Base-by-base conservation (phyloP, 352 stramenopile genomes). In the Thalassiosira ordinaria region DNA sequence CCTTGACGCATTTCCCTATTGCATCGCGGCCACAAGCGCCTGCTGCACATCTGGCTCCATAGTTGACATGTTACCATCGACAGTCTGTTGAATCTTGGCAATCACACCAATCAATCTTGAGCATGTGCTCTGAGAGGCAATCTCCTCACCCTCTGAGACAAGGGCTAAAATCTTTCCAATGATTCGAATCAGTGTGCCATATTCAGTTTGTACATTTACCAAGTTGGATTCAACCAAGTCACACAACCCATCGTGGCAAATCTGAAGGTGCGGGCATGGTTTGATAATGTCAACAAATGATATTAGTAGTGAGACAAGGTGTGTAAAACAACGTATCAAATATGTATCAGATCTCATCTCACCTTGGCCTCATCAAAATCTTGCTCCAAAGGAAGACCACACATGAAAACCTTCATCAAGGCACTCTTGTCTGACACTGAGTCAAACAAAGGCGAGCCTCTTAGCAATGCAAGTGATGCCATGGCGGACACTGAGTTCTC, bases 351-450 rank as follows among this genome's bases (percentile, higher is more conserved):
- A n/a, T n/a, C n/a, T n/a, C n/a, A n/a, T n/a, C 35, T 59, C 37
- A 71, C 46, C 51, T 83, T 87, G 3, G 88, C 88, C 78, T 93
- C 88, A 26, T 88, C 83, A 20, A 80, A 72, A 75, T 93, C 86
- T 63, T 91, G 72, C 55, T 71, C 44, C 20, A 93, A 31, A 22
- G 88, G 88, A 22, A 93, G 72, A 31, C 84, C 83, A 31, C 66
- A 60, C 14, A 93, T 51, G 61, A 91, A 91, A 16, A 80, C 20
- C 14, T 67, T 37, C 0, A 86, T 52, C 26, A 89, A 64, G 2
- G 33, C 29, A 22, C 70, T 56, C 31, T 67, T 76, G 13, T 80
- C 68, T 16, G 74, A 68, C 16, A 80, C 68, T 33, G 79, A 47
- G 35, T 82, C 57, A 13, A 39, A 57, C 39, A 85, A 78, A 47